These are phyloP conservation scores for Ramaria rubella DNA, from an alignment of 768 basidiomycete genomes.

Conservation along the genomic window DNA sequence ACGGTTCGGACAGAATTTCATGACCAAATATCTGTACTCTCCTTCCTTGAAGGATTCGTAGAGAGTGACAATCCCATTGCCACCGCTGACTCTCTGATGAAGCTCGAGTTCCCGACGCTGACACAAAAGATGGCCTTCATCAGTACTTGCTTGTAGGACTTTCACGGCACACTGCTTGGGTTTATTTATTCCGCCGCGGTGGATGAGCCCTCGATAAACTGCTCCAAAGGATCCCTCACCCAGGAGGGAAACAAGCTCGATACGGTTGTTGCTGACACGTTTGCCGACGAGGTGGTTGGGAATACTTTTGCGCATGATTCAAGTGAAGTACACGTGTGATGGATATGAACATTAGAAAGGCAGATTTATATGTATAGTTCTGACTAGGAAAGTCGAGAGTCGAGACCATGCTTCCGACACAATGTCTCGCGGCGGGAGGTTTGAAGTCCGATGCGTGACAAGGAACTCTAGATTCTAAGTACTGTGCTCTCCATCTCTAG, in stretches of 20 bases:
- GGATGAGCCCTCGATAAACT: constrained; percentile 62
- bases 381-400: no score
- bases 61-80: constrained; percentile 79
- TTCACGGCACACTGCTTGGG: constrained; percentile 7
- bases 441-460: no score
- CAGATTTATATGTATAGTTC: not conserved
- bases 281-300: constrained; percentile 23
- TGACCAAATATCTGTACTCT: constrained; percentile 78
- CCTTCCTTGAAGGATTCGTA: constrained; percentile 83
- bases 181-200: not conserved
- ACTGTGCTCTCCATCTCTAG: no score
- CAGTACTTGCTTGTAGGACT: constrained; percentile 33
- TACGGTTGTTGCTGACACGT: constrained; percentile 50
- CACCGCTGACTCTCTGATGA: constrained; percentile 66
- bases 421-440: no score
- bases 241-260: constrained; percentile 54
- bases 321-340: constrained; percentile 1
- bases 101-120: constrained; percentile 82
- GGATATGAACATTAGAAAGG: not conserved
- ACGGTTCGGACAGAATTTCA: constrained; percentile 73
- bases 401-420: no score
- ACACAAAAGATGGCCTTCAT: constrained; percentile 88
- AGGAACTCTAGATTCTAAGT: no score
- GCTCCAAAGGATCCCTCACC: constrained; percentile 74
- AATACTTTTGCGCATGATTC: not conserved